Evolutionary conservation across 2,329 filamentous ascomycete species (phyloP).

Genomic region (Xylaria multiplex): DNA sequence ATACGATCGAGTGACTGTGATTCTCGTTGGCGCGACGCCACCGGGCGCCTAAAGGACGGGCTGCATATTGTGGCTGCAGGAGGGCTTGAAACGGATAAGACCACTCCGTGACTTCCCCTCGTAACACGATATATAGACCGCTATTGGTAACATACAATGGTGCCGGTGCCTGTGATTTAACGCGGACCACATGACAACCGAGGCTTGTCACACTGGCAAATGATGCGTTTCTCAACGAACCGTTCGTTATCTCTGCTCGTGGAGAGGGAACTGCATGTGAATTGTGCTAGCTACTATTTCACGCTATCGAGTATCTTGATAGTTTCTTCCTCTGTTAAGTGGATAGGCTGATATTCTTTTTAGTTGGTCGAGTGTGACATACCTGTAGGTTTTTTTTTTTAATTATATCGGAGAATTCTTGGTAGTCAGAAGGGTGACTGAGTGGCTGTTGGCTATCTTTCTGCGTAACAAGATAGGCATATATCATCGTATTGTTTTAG

Average conservation of each 20-base stretch:
- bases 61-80: conserved; percentile 7
- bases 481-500: neutral
- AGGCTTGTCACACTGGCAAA: neutral
- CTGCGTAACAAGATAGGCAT: neutral
- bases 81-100: neutral
- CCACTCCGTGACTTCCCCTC: neutral
- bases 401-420: too few relatives aligned
- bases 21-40: conserved; percentile 1
- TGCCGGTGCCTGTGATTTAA: neutral
- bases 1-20: neutral
- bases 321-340: neutral
- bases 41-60: neutral
- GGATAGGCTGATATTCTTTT: neutral
- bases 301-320: neutral
- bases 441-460: neutral
- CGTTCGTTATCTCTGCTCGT: neutral
- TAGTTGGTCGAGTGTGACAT: neutral
- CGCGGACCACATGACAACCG: neutral
- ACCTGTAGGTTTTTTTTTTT: too few relatives aligned
- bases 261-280: neutral
- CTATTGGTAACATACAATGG: neutral
- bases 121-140: neutral
- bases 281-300: neutral
- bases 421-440: neutral
- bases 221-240: neutral